Evolutionary conservation across 306 rosid genomes (phyloP), one percentile per base, ranked within the genome.

Genomic region (Sophora flavescens): DNA sequence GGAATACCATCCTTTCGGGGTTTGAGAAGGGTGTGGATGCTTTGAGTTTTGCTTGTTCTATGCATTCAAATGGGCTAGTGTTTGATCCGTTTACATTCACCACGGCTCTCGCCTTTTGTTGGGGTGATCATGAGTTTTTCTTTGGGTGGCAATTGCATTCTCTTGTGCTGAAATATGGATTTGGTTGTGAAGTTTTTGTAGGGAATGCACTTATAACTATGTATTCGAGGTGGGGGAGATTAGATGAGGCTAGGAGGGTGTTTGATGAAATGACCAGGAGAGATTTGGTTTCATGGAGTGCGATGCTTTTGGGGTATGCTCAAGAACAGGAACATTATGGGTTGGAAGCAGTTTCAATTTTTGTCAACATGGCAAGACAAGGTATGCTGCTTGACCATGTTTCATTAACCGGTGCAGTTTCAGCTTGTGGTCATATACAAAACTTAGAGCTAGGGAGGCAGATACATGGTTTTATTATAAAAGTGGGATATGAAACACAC

Each of bases 1-100:
- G 97, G 97, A 93, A 93, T 76, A 93, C 96, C 8, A 41, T 93
- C 22, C 97, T 93, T 75, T 88, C 96, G 0, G 96, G 97, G 58
- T 93, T 87, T 78, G 76, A 64, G 44, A 87, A 81, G 79, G 78
- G 87, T 72, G 87, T 78, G 22, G 90, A 78, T 26, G 96, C 93
- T 13, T 87, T 93, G 72, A 33, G 14, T 63, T 93, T 93, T 78
- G 80, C 89, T 35, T 26, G 63, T 76, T 56, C 65, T 72, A 93
- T 93, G 96, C 88, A 87, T 80, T 67, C 35, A 0, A 80, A 59
- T 70, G 96, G 92, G 78, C 70, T 91, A 16, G 71, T 8, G 68
- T 91, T 88, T 83, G 97, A 93, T 70, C 90, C 92, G 0, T 91
- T 89, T 28, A 89, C 91, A 13, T 89, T 44, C 47, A 83, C 88